Base-by-base conservation (phyloP, 306 rosid genomes). In the Rosa multiflora region DNA sequence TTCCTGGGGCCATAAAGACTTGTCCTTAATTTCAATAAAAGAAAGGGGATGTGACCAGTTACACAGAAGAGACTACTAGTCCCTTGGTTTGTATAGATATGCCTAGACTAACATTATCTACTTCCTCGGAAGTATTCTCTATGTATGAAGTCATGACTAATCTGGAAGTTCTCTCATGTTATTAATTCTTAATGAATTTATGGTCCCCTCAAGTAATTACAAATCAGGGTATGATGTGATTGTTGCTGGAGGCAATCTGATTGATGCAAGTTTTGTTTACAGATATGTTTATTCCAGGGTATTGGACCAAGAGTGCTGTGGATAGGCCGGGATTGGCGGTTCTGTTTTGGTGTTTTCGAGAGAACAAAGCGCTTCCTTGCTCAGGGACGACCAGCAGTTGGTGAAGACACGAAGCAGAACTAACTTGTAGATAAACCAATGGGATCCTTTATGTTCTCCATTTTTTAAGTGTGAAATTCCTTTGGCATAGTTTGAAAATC, bases 221-320 rank as follows among this genome's bases (percentile, higher is more conserved):
- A 0, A 14, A n/a, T 23, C 59, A n/a, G 39, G 11, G 43, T 67
- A 37, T 12, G 67, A 55, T 39, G 49, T 40, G 52, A 17, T 37
- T 18, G 26, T 39, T 17, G 5, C 2, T 40, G 72, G 17, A 42
- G 47, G 48, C n/a, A 68, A 68, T 20, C 49, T 37, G 15, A 51
- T 17, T 29, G 26, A 40, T 4, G 15, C 67, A 10, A 70, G 66
- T 43, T 15, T 32, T 39, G 59, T 68, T 73, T 35, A 23, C 43
- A 66, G 62, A 58, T 48, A 12, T 15, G 47, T 73, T 40, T 73
- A 18, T 10, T 77, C 76, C 86, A 85, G 91, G 91, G 91, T 17
- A 86, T 88, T 48, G 89, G 85, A 29, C 91, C 91, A n/a, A 84
- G 89, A 80, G 91, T 88, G 40, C 69, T 88, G 52, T 85, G 89